A percentile compares a stretch with the other conserved stretches of the same genome.
Conservation (phyloP, 2,329 filamentous ascomycete species). For the Coleophoma crateriformis region DNA sequence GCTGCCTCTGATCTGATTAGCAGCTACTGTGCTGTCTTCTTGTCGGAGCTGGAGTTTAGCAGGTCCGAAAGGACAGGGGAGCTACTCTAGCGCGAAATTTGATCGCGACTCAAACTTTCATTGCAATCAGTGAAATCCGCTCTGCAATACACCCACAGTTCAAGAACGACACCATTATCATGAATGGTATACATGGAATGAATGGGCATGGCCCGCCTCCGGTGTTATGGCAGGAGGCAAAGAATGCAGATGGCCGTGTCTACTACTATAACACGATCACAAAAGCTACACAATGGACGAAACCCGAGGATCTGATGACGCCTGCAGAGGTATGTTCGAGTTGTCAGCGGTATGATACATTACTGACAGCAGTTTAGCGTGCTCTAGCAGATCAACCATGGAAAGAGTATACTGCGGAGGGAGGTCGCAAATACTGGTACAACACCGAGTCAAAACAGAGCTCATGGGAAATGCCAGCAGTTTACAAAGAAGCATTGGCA, state of each 20-base stretch:
- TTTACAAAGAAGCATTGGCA: slow-evolving; percentile 69
- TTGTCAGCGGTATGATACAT: slow-evolving; percentile 10
- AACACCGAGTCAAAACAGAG: slow-evolving; percentile 89
- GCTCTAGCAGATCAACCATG: slow-evolving; percentile 79
- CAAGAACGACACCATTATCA: too few species aligned
- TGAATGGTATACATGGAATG: slow-evolving; percentile 18
- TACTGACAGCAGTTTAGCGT: slow-evolving; percentile 44
- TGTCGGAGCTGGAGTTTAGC: slow-evolving; percentile 2
- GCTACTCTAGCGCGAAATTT: too few species aligned
- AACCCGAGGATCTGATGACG: slow-evolving; percentile 85
- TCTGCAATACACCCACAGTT: not conserved
- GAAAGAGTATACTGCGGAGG: slow-evolving; percentile 86
- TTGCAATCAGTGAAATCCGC: not conserved
- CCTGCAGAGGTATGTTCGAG: slow-evolving; percentile 52
- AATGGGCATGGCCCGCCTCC: slow-evolving; percentile 31
- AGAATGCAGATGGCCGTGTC: slow-evolving; percentile 71
- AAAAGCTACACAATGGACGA: slow-evolving; percentile 89
- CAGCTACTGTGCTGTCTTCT: too few species aligned
- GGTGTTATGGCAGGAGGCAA: slow-evolving; percentile 73
- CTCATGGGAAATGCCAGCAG: slow-evolving; percentile 90
- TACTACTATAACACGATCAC: slow-evolving; percentile 91
- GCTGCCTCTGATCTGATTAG: too few species aligned
- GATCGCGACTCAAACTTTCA: not conserved
- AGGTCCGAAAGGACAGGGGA: not conserved
- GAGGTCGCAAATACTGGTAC: slow-evolving; percentile 91